Evolutionary conservation across 345 rosid species (phyloP).

Genomic region (Rhodomyrtus tomentosa): DNA sequence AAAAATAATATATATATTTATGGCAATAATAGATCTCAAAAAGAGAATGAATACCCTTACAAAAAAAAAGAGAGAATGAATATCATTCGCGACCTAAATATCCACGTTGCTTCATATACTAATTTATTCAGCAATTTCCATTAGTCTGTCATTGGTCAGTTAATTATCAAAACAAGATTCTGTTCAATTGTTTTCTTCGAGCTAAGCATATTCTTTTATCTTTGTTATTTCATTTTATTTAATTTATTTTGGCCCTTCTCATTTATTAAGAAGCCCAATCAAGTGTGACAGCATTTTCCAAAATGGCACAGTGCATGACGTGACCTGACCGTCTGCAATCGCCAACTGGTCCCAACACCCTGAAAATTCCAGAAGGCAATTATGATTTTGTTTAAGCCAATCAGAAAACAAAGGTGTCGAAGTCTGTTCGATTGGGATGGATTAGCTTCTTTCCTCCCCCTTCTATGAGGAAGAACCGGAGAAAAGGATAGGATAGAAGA

Average conservation of each 20-base stretch:
- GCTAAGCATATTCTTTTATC: background rate
- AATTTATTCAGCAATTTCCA: background rate
- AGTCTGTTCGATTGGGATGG: background rate
- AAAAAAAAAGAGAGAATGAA: too few relatives aligned
- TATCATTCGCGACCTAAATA: too few relatives aligned
- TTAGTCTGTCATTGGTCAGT: too few relatives aligned
- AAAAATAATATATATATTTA: too few relatives aligned
- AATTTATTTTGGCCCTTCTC: background rate
- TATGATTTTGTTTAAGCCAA: background rate
- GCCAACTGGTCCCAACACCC: background rate
- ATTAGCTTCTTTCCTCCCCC: background rate
- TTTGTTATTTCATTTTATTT: background rate
- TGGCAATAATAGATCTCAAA: too few relatives aligned
- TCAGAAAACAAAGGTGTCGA: background rate
- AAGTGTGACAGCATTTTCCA: background rate
- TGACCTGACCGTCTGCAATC: background rate
- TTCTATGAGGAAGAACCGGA: background rate
- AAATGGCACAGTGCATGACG: background rate
- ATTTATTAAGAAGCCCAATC: background rate
- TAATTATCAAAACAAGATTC: too few relatives aligned
- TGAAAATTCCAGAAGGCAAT: background rate
- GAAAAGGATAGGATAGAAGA: background rate
- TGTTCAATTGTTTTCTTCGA: background rate
- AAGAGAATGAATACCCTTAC: too few relatives aligned
- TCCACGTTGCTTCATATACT: background rate